These are phyloP conservation scores for Ephemerocybe angulata DNA, from an alignment of 768 basidiomycete genomes.

Conservation along the genomic window DNA sequence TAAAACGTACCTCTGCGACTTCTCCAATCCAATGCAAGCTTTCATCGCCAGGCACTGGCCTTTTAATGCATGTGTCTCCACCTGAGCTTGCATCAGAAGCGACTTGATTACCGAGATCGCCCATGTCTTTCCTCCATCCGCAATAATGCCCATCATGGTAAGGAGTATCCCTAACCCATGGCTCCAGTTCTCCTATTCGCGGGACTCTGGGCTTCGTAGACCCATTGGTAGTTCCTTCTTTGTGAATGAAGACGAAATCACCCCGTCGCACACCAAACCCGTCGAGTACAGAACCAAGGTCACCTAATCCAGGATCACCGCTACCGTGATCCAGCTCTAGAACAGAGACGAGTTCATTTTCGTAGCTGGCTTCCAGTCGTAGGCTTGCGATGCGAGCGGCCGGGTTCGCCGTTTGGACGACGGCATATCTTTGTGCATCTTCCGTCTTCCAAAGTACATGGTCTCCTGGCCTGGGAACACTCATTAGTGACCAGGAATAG, in stretches of 20 bases:
- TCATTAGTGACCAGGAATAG: conserved; percentile 9
- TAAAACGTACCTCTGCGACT: conserved; percentile 66
- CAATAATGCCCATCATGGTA: conserved; percentile 47
- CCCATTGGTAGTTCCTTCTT: conserved; percentile 68
- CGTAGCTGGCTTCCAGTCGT: conserved; percentile 50
- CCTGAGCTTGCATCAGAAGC: conserved; percentile 44
- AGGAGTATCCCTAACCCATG: conserved; percentile 67
- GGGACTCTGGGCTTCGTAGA: conserved; percentile 68
- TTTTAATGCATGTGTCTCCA: conserved; percentile 40
- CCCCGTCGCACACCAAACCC: conserved; percentile 79
- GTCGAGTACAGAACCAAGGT: conserved; percentile 42
- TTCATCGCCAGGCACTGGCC: conserved; percentile 36
- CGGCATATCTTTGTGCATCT: conserved; percentile 57
- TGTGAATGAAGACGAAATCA: conserved; percentile 81
- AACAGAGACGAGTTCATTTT: conserved; percentile 67
- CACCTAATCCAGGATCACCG: conserved; percentile 54
- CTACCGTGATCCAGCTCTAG: conserved; percentile 90
- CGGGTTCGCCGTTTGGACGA: conserved; percentile 78
- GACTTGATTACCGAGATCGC: conserved; percentile 57
- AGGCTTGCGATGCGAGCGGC: conserved; percentile 67
- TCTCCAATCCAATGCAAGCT: conserved; percentile 81
- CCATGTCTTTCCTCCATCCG: conserved; percentile 74
- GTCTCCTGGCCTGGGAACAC: conserved; percentile 75
- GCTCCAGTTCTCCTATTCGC: conserved; percentile 78
- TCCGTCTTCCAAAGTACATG: conserved; percentile 83